Conservation (phyloP, 1,284 basidiomycete genomes). For the Apiotrichum mycotoxinovorans region DNA sequence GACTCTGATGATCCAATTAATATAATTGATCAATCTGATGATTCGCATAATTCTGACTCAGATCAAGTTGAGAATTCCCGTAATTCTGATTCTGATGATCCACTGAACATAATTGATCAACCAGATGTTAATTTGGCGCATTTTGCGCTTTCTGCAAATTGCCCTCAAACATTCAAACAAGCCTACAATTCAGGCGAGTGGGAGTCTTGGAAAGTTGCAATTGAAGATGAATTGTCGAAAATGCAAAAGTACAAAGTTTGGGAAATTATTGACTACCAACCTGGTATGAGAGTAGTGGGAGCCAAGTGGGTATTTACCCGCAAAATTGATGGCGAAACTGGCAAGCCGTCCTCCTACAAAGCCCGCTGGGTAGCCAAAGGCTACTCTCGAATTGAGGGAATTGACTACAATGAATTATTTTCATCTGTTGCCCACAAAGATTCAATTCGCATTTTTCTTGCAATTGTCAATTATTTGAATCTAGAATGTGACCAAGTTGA, state of each 20-base stretch:
- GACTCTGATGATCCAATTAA: too few relatives aligned
- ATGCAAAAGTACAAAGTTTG: slow-evolving; percentile 26
- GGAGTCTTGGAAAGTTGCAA: slow-evolving; percentile 19
- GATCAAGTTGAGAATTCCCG: too few relatives aligned
- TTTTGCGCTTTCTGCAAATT: background rate
- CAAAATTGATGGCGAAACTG: slow-evolving; percentile 19
- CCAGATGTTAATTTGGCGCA: too few relatives aligned
- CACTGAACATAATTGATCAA: too few relatives aligned
- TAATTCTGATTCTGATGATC: too few relatives aligned
- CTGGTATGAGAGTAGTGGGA: slow-evolving; percentile 1
- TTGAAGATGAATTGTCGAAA: slow-evolving; percentile 18
- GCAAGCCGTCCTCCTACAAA: slow-evolving; percentile 14
- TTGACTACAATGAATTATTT: slow-evolving; percentile 24
- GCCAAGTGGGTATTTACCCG: slow-evolving; percentile 17
- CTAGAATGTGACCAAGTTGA: slow-evolving; percentile 31
- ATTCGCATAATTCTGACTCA: too few relatives aligned
- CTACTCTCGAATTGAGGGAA: slow-evolving; percentile 14
- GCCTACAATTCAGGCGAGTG: slow-evolving; percentile 1
- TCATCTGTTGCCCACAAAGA: slow-evolving; percentile 28
- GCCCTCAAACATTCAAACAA: background rate
- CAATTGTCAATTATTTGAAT: slow-evolving; percentile 24
- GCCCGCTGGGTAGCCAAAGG: slow-evolving; percentile 21
- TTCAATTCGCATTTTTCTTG: slow-evolving; percentile 22
- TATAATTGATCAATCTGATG: too few relatives aligned
- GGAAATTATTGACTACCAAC: slow-evolving; percentile 1